Conservation (phyloP, 805 yeast genomes). For the Tanozyma kutaoensis region DNA sequence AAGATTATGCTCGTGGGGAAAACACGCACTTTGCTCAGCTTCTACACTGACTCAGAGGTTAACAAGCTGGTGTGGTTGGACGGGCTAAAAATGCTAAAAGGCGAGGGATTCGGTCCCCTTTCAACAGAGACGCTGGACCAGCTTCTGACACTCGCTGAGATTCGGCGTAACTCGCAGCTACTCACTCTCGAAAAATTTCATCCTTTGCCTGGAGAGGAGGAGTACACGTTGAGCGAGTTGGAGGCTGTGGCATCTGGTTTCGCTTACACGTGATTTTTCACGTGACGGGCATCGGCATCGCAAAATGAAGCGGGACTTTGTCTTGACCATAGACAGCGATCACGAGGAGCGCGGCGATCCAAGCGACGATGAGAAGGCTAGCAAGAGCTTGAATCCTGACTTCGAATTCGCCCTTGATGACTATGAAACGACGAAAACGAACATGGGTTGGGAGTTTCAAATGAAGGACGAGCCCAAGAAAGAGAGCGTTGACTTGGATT, state of each 20-base stretch:
- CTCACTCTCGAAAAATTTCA: conserved; percentile 23
- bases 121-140: conserved; percentile 25
- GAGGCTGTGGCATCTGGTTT: too few species aligned
- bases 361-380: conserved; percentile 10
- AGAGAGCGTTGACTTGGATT: conserved; percentile 75
- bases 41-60: conserved; percentile 60
- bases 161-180: conserved; percentile 27
- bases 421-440: conserved; percentile 30
- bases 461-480: conserved; percentile 24
- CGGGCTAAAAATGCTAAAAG: too few species aligned
- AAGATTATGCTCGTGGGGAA: conserved; percentile 37
- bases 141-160: conserved; percentile 17
- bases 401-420: conserved; percentile 61
- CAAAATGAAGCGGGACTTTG: conserved; percentile 33
- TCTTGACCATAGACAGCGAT: conserved; percentile 71
- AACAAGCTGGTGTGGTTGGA: conserved; percentile 66
- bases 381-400: conserved; percentile 43
- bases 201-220: too few species aligned
- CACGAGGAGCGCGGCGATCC: conserved; percentile 30
- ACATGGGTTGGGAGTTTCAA: conserved; percentile 80
- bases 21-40: conserved; percentile 34
- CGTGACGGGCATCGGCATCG: too few species aligned
- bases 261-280: too few species aligned
- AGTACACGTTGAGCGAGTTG: too few species aligned
- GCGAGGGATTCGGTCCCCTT: too few species aligned